Evolutionary conservation across 257 asterid species (phyloP), one percentile per base, ranked within the genome.

Genomic region (Misopates orontium): DNA sequence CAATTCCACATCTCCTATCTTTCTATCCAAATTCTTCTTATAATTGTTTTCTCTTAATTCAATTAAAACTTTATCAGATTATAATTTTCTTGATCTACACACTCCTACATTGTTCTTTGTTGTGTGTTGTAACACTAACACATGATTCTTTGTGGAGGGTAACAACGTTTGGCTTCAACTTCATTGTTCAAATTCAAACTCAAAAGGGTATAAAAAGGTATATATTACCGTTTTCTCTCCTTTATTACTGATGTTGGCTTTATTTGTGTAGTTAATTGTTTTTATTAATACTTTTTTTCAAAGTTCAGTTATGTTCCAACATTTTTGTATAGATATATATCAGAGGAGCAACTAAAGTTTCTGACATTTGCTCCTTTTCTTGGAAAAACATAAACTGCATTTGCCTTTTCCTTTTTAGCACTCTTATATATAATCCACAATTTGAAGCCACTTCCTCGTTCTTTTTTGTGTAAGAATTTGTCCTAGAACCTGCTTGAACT

Each of bases 171-270:
- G 71, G 71, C n/a, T 31, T 36, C 2, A 36, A 36, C 18, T 42
- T 18, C 32, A 60, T 23, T 56, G 62, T 75, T 73, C 83, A 84
- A 88, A 85, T 80, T 89, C 90, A 78, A 84, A 81, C 1, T 75
- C 61, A 77, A 64, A 83, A 87, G 83, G 88, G 86, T 57, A 68
- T 59, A 56, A 76, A 55, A 17, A 64, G 63, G 20, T 44, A 32
- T 59, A n/a, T n/a, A n/a, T 44, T 75, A 63, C 85, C 84, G 84
- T 84, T 36, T 77, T 85, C 81, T 82, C 72, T 66, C 62, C 78
- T 70, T 70, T 62, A 44, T 72, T 61, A 76, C 82, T 63, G 75
- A 78, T 23, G 75, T 83, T 80, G 6, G 42, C 75, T 79, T 80
- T 78, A 21, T 24, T 17, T 54, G 11, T 40, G 0, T 14, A 11